phyloP scores from a whole-genome alignment of 2,329 filamentous ascomycete species.

The Aspergillus transmontanensis region DNA sequence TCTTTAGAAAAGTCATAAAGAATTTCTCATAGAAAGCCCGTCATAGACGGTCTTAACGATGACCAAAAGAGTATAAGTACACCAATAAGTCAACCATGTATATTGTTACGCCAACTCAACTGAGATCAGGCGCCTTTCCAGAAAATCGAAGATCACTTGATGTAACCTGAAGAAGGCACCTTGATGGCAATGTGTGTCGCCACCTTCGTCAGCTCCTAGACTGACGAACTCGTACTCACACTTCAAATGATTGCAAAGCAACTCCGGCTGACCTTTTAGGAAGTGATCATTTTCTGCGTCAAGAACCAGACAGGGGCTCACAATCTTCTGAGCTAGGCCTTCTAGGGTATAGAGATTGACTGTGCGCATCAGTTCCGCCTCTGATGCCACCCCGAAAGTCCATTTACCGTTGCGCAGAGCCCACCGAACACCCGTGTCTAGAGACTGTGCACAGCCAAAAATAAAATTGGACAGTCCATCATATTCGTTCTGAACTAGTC shows the following conservation, averaged over 20 bases:
- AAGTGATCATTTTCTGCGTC: conserved; percentile 7
- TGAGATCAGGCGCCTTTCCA: neutral
- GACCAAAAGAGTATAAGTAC: too few relatives aligned
- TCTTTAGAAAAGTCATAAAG: too few relatives aligned
- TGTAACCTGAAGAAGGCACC: conserved; percentile 1
- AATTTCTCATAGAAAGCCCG: too few relatives aligned
- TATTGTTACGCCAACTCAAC: neutral
- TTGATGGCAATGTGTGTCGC: conserved; percentile 6
- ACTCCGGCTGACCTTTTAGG: conserved; percentile 2
- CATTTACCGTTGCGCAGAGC: conserved; percentile 15
- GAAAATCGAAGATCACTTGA: conserved; percentile 4
- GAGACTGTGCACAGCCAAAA: conserved; percentile 6
- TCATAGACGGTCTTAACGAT: too few relatives aligned
- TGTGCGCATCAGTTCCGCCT: neutral
- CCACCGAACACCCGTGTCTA: conserved; percentile 16
- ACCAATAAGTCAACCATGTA: neutral
- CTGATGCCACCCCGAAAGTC: conserved; percentile 12
- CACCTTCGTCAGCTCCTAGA: neutral
- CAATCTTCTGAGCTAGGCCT: neutral
- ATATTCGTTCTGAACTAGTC: conserved; percentile 7
- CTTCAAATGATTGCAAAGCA: neutral
- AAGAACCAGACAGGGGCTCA: neutral
- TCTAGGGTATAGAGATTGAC: neutral
- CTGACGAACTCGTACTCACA: conserved; percentile 1
- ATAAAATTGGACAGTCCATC: neutral